Evolutionary conservation across 225 moss, liverwort and hornwort genomes (phyloP).

Genomic region (Ulota crispa): DNA sequence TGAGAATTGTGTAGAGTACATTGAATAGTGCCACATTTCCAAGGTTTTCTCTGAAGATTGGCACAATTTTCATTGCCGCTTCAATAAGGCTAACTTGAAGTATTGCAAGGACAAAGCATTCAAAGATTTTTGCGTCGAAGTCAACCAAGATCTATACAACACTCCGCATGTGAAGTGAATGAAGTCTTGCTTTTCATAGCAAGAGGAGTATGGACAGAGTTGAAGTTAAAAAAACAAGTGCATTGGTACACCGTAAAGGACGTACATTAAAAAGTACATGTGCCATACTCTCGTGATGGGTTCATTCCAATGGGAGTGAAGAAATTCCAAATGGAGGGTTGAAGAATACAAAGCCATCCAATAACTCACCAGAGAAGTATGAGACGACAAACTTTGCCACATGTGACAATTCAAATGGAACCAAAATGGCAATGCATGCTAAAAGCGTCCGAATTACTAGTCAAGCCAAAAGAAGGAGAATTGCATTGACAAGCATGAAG

Average conservation of each 20-base stretch:
- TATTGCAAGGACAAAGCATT: not conserved
- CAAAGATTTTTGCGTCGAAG: not conserved
- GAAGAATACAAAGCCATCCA: no score
- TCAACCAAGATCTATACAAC: not conserved
- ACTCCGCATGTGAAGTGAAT: not conserved
- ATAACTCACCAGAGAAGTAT: no score
- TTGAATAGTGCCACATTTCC: no score
- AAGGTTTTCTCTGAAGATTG: accelerated
- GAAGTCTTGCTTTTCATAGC: accelerated
- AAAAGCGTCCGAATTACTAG: accelerated
- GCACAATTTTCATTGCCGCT: not conserved
- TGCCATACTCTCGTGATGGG: no score
- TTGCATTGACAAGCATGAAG: accelerated
- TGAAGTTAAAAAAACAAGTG: accelerated
- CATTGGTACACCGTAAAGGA: not conserved
- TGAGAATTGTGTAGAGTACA: no score
- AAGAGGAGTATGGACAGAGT: not conserved
- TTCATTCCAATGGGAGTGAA: no score
- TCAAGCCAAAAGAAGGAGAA: no score
- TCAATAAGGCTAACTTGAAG: not conserved
- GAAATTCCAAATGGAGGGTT: no score
- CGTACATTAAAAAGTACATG: no score
- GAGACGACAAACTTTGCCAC: no score
- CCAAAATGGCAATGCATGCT: no score
- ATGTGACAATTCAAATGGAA: no score